These are phyloP conservation scores for Catharanthus roseus DNA, from an alignment of 257 asterid species.

Conservation along the genomic window DNA sequence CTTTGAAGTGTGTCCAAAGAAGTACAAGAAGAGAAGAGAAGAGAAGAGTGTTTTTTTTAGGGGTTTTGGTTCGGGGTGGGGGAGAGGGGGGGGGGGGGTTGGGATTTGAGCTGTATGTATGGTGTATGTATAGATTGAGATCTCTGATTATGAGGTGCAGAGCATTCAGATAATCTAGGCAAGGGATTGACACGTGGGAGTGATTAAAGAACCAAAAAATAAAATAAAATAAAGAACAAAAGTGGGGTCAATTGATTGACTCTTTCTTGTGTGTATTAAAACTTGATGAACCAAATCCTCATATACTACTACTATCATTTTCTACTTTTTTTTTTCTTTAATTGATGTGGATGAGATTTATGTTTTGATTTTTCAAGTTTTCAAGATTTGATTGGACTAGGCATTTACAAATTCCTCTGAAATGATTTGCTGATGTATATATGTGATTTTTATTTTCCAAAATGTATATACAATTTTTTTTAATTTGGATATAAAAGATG, in stretches of 20 bases:
- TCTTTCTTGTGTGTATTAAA: background rate
- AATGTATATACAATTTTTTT: background rate
- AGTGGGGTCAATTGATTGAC: background rate
- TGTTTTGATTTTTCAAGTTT: background rate
- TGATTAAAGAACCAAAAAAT: too few relatives aligned
- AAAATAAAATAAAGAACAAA: background rate
- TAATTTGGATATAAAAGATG: background rate
- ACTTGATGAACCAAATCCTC: background rate
- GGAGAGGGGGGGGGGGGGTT: too few relatives aligned
- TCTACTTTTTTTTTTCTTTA: background rate
- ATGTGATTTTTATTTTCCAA: background rate
- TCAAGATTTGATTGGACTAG: background rate
- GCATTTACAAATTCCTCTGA: background rate
- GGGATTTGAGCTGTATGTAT: too few relatives aligned
- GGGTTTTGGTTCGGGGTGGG: too few relatives aligned
- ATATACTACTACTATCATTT: background rate
- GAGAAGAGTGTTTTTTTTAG: too few relatives aligned
- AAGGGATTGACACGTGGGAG: slow-evolving; percentile 9
- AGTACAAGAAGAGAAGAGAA: too few relatives aligned
- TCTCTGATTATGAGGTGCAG: slow-evolving; percentile 20
- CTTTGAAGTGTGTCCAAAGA: background rate
- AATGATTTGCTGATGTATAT: background rate
- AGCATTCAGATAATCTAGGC: slow-evolving; percentile 7
- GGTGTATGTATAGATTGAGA: slow-evolving; percentile 6
- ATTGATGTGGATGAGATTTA: background rate